Evolutionary conservation across 75 land plant species (phyloP).

Genomic region (Sequoia sempervirens): DNA sequence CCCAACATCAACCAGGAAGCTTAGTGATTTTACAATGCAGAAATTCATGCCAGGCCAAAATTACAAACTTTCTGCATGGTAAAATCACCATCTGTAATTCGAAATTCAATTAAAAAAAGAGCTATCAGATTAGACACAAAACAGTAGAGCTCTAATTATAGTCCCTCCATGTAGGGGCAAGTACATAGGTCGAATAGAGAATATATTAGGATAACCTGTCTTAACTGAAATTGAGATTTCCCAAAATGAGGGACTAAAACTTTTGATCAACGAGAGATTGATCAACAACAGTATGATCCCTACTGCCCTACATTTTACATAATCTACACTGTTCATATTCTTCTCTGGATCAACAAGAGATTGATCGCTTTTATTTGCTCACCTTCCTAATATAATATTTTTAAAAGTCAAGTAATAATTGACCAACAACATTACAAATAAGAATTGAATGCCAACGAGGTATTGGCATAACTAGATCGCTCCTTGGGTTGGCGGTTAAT

Average conservation of each 20-base stretch:
- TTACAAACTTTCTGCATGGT: too few relatives aligned
- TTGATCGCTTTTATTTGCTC: not conserved
- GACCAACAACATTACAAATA: not conserved
- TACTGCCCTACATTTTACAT: not conserved
- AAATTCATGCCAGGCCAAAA: too few relatives aligned
- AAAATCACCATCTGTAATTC: too few relatives aligned
- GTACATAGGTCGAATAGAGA: not conserved
- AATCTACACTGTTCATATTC: not conserved
- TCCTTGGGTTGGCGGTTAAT: not conserved
- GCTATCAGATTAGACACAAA: not conserved
- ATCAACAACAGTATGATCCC: too few relatives aligned
- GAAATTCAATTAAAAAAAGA: too few relatives aligned
- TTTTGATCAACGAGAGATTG: too few relatives aligned
- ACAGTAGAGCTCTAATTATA: not conserved
- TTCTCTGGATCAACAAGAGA: not conserved
- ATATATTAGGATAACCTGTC: not conserved
- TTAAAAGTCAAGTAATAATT: not conserved
- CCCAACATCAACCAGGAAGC: too few relatives aligned
- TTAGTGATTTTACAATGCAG: too few relatives aligned
- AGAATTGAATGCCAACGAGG: conserved; percentile 1
- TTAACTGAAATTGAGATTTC: too few relatives aligned
- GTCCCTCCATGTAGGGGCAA: not conserved
- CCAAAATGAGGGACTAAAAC: too few relatives aligned
- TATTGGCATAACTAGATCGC: not conserved
- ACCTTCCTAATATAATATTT: not conserved